Conservation (phyloP, 176 grass and related monocot species). For the Oryza brachyantha region DNA sequence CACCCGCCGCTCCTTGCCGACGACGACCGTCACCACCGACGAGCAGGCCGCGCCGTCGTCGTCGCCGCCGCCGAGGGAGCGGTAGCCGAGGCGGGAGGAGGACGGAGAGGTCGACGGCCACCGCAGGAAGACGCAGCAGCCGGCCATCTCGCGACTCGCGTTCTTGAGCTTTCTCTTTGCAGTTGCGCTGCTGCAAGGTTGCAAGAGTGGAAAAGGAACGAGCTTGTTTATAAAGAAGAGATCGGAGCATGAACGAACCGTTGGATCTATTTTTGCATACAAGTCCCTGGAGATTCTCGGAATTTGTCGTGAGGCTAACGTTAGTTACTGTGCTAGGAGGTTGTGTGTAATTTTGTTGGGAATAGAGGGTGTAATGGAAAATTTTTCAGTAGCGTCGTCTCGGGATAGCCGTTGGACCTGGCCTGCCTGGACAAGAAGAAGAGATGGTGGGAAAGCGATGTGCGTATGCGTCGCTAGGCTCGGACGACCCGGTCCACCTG, state of each 20-base stretch:
- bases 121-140: constrained; percentile 89
- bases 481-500: constrained; percentile 19
- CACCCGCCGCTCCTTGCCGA: constrained; percentile 85
- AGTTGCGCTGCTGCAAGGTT: neutral
- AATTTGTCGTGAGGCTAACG: no score
- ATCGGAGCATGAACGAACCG: neutral
- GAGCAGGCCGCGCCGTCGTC: neutral
- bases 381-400: neutral
- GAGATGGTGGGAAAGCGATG: neutral
- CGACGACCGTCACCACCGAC: constrained; percentile 67
- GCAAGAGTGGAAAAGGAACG: neutral
- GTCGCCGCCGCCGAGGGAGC: constrained; percentile 28
- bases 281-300: no score
- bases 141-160: constrained; percentile 30
- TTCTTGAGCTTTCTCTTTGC: constrained; percentile 10
- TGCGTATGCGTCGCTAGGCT: neutral
- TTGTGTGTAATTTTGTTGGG: neutral
- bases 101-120: constrained; percentile 46
- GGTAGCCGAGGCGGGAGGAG: constrained; percentile 75
- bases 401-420: constrained; percentile 47
- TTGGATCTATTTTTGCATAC: constrained; percentile 1
- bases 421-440: neutral
- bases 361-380: rapidly evolving
- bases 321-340: no score
- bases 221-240: constrained; percentile 29